A percentile compares a stretch with the other conserved stretches of the same genome.
Evolutionary conservation across 345 rosid genomes (phyloP).

Genomic region (Nasturtium officinale): DNA sequence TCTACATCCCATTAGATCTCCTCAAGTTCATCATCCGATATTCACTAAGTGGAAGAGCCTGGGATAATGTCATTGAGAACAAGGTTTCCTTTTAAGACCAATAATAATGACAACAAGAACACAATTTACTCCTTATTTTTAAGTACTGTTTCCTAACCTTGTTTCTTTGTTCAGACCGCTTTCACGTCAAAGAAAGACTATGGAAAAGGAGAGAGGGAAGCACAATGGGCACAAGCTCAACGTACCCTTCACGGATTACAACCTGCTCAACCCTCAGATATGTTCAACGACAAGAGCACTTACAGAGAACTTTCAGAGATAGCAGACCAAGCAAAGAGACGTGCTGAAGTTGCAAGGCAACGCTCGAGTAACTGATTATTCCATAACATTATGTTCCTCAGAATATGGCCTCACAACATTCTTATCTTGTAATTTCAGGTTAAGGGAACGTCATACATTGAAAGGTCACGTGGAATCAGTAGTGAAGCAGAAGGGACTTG

Average conservation of each 20-base stretch:
- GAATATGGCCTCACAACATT: slow-evolving; percentile 10
- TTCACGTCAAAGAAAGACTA: slow-evolving; percentile 88
- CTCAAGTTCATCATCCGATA: slow-evolving; percentile 75
- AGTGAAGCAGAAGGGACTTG: slow-evolving; percentile 90
- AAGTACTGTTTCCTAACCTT: slow-evolving; percentile 11
- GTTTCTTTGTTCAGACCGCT: slow-evolving; percentile 60
- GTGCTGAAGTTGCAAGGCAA: slow-evolving; percentile 93
- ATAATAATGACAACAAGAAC: slow-evolving; percentile 11
- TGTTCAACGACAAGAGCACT: slow-evolving; percentile 59
- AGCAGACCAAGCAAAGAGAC: slow-evolving; percentile 88
- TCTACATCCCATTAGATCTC: slow-evolving; percentile 74
- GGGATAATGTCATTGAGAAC: slow-evolving; percentile 77
- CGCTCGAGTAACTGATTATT: slow-evolving; percentile 11
- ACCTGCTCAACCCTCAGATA: slow-evolving; percentile 51
- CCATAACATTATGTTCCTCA: neutral
- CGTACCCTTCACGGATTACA: slow-evolving; percentile 84
- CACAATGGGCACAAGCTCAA: slow-evolving; percentile 89
- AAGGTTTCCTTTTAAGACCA: slow-evolving; percentile 45
- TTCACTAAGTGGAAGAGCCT: slow-evolving; percentile 76
- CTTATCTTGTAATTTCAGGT: slow-evolving; percentile 47
- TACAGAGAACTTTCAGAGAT: slow-evolving; percentile 76
- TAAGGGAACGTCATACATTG: slow-evolving; percentile 85
- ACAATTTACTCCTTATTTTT: neutral
- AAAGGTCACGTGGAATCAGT: slow-evolving; percentile 95
- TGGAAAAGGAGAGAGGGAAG: slow-evolving; percentile 83